Conservation (phyloP, 768 basidiomycete genomes). For the Leccinellum luteum region DNA sequence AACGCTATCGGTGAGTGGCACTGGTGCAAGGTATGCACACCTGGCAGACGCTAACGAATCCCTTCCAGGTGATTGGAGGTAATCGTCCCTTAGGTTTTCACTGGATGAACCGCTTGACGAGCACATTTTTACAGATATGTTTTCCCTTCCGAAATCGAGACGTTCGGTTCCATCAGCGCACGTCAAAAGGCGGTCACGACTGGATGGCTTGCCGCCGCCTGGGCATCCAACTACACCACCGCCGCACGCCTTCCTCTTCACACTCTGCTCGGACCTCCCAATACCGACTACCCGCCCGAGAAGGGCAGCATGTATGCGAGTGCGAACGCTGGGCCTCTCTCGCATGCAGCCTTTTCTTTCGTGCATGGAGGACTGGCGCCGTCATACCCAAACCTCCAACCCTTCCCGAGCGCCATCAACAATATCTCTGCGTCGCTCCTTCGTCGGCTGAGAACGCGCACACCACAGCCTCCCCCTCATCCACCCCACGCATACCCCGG, state of each 20-base stretch:
- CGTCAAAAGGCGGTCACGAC: slow-evolving; percentile 73
- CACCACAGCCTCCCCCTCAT: slow-evolving; percentile 68
- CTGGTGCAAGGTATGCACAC: background rate
- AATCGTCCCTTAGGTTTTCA: slow-evolving; percentile 14
- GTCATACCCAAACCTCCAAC: slow-evolving; percentile 67
- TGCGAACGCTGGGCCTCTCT: slow-evolving; percentile 47
- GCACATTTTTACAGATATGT: slow-evolving; percentile 62
- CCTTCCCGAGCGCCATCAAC: slow-evolving; percentile 86
- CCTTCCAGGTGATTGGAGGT: slow-evolving; percentile 81
- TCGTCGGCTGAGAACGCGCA: slow-evolving; percentile 60
- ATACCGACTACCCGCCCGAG: slow-evolving; percentile 54
- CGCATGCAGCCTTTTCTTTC: slow-evolving; percentile 83
- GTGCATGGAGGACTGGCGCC: slow-evolving; percentile 91
- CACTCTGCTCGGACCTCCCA: slow-evolving; percentile 61
- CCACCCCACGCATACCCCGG: slow-evolving; percentile 77
- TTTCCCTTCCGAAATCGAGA: slow-evolving; percentile 74
- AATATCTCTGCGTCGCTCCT: slow-evolving; percentile 67
- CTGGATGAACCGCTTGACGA: slow-evolving; percentile 6
- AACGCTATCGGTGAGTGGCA: slow-evolving; percentile 65
- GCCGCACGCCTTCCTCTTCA: slow-evolving; percentile 81
- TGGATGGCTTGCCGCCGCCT: slow-evolving; percentile 76
- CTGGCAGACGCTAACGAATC: slow-evolving; percentile 6
- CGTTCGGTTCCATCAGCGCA: slow-evolving; percentile 68
- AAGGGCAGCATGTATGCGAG: slow-evolving; percentile 28
- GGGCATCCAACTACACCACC: slow-evolving; percentile 84